Evolutionary conservation across 2,329 filamentous ascomycete species (phyloP).

Genomic region (Fusarium solani-melongenae): DNA sequence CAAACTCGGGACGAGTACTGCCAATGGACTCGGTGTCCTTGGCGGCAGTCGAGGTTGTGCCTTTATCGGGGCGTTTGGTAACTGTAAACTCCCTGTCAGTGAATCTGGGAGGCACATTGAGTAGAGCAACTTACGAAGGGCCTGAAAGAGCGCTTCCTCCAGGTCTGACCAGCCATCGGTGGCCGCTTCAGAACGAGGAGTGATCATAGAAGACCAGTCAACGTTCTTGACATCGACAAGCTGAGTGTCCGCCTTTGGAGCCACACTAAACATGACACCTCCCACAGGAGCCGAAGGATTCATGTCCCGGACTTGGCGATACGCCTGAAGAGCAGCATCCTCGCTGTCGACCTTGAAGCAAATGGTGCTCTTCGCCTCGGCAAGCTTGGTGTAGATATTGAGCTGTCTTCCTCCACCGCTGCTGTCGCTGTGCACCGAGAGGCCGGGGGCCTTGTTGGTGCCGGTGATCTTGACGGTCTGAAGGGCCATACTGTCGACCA

Average conservation of each 20-base stretch:
- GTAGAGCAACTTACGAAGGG: not conserved
- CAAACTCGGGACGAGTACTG: not conserved
- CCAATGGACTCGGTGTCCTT: not conserved
- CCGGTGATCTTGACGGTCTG: not conserved
- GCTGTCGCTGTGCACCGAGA: not conserved
- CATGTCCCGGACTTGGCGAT: not conserved
- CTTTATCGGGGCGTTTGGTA: not conserved
- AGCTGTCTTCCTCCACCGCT: conserved; percentile 1
- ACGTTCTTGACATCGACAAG: not conserved
- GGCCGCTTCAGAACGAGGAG: not conserved
- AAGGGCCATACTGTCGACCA: not conserved
- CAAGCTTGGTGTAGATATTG: conserved; percentile 9
- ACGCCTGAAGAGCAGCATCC: not conserved
- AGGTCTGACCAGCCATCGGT: not conserved
- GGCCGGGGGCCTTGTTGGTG: not conserved
- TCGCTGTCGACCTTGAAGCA: not conserved
- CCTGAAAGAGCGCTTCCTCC: not conserved
- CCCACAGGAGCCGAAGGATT: not conserved
- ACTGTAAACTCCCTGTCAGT: not conserved
- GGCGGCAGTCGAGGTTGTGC: not conserved
- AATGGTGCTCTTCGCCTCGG: not conserved
- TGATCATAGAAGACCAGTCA: not conserved
- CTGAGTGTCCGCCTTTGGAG: not conserved
- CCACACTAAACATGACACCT: not conserved
- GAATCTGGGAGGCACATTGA: not conserved